A percentile compares a stretch with the other conserved stretches of the same genome.
These are phyloP conservation scores for Solidago caesia DNA, from an alignment of 129 eudicot genomes.

Conservation along the genomic window DNA sequence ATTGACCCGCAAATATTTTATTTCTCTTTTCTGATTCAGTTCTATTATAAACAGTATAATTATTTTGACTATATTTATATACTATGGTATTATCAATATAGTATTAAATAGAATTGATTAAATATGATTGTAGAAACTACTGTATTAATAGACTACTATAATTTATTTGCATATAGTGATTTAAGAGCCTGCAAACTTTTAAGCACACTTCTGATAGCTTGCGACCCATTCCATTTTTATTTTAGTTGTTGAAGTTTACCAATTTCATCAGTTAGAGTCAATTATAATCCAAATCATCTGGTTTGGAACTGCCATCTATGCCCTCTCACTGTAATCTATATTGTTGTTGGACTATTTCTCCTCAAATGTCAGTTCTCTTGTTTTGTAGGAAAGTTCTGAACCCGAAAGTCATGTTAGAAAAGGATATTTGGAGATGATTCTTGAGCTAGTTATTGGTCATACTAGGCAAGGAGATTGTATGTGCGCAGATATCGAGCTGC, in stretches of 20 bases:
- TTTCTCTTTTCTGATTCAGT: not conserved
- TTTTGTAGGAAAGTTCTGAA: conserved; percentile 44
- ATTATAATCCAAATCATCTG: not conserved
- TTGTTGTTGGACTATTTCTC: conserved; percentile 14
- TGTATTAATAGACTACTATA: not conserved
- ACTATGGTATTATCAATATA: too few species aligned
- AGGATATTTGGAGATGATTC: conserved; percentile 64
- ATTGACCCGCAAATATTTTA: not conserved
- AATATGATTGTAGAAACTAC: not conserved
- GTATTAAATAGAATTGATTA: not conserved
- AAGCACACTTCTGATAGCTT: not conserved
- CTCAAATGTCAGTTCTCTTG: conserved; percentile 21
- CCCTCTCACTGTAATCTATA: not conserved
- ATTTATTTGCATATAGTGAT: not conserved
- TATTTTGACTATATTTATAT: too few species aligned
- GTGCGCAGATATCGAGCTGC: conserved; percentile 58
- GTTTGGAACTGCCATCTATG: not conserved
- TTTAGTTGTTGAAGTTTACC: not conserved
- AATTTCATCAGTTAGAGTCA: conserved; percentile 7
- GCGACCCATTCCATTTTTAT: conserved; percentile 2
- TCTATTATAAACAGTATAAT: too few species aligned
- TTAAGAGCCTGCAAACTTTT: not conserved
- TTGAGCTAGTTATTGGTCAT: conserved; percentile 59
- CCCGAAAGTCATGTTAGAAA: conserved; percentile 37
- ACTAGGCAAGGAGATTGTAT: conserved; percentile 63